Conservation (phyloP, 352 stramenopile species). For the Phytophthora hybrid region DNA sequence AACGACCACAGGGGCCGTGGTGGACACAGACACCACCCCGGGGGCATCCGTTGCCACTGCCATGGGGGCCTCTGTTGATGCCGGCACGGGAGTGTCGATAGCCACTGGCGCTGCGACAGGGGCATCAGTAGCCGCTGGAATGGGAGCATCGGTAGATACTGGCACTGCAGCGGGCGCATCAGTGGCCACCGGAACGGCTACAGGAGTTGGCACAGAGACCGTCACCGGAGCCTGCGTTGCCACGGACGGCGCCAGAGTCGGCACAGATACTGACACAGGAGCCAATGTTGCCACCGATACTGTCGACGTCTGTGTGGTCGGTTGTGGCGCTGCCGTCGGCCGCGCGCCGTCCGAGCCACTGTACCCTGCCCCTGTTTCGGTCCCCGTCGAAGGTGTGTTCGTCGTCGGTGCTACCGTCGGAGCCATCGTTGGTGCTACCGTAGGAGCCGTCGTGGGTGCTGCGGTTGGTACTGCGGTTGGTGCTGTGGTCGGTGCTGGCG, state of each 20-base stretch:
- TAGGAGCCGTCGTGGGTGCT: background rate
- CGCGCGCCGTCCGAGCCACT: conserved; percentile 4
- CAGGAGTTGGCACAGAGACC: background rate
- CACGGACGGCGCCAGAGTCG: background rate
- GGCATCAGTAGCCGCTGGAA: background rate
- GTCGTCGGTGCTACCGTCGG: background rate
- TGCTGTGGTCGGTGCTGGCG: too few relatives aligned
- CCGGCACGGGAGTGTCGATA: background rate
- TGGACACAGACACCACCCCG: background rate
- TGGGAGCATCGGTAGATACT: background rate
- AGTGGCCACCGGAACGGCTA: background rate
- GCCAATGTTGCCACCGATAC: background rate
- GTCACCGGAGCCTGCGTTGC: background rate
- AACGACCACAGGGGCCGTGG: background rate
- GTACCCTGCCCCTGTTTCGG: conserved; percentile 5
- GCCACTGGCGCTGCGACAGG: background rate
- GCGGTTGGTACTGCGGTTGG: background rate
- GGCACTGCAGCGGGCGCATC: background rate
- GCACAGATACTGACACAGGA: conserved; percentile 4
- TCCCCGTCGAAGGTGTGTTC: background rate
- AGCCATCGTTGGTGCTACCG: background rate
- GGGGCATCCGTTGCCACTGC: conserved; percentile 12
- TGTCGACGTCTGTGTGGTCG: conserved; percentile 5
- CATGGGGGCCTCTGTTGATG: background rate
- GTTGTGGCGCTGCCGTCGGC: conserved; percentile 26